These are phyloP conservation scores for Fraxinus quadrangulata DNA, from an alignment of 257 asterid genomes.

Conservation along the genomic window DNA sequence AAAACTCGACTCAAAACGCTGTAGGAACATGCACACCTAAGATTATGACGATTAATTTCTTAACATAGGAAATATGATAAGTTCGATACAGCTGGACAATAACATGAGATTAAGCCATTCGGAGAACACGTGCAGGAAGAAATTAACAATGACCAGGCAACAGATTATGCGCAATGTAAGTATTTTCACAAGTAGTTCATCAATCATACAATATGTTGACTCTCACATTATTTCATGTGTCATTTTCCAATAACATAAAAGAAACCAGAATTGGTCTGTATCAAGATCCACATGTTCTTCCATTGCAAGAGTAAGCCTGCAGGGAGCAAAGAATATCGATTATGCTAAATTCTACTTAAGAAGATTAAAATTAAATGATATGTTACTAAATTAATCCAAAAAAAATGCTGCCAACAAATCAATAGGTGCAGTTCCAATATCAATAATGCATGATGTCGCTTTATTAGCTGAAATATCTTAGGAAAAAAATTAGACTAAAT, in stretches of 20 bases:
- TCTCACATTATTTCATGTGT: not conserved
- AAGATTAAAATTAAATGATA: not conserved
- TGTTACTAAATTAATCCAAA: not conserved
- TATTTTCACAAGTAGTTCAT: not conserved
- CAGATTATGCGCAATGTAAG: not conserved
- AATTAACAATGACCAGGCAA: not conserved
- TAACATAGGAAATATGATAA: too few relatives aligned
- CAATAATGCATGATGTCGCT: not conserved
- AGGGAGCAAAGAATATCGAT: not conserved
- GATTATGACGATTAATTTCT: too few relatives aligned
- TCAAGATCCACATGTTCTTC: not conserved
- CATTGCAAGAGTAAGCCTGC: constrained; percentile 4
- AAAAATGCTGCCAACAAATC: not conserved
- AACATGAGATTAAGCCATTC: too few relatives aligned
- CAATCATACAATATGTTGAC: not conserved
- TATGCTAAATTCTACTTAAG: not conserved
- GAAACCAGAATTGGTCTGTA: not conserved
- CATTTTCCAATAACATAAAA: not conserved
- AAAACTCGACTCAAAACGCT: too few relatives aligned
- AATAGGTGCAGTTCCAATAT: not conserved
- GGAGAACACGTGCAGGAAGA: not conserved
- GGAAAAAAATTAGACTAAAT: not conserved
- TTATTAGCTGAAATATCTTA: not conserved
- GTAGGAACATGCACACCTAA: too few relatives aligned
- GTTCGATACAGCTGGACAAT: too few relatives aligned